Evolutionary conservation across 208 protist genomes (phyloP), one percentile per base, ranked within the genome.

Genomic region (Blechomonas ayalai): DNA sequence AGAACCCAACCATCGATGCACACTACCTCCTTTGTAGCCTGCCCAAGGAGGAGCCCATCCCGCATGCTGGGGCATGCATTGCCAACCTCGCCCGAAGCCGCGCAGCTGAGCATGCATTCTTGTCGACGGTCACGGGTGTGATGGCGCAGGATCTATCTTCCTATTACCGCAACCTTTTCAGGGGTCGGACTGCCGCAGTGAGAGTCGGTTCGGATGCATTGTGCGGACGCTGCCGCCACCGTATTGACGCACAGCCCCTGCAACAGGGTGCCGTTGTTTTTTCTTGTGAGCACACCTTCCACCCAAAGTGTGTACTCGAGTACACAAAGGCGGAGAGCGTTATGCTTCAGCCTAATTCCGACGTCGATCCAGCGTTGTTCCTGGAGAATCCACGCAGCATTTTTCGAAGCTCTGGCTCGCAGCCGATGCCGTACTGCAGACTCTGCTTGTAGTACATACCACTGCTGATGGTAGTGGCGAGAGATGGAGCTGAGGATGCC

Each of bases 241-340:
- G 38, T 22, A 7, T 31, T 3, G 18, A n/a, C 8, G 45, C 32
- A 33, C 6, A 18, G 45, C 31, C 47, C 9, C 60, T 27, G 25
- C 25, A 28, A 5, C 39, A 8, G 8, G 59, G 50, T 43, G 34
- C 67, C 41, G 55, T 80, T 1, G 52, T 72, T 13, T 90, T 90
- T 61, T 38, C 42, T 4, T 90, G 81, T 31, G 57, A 53, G 23
- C 81, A 90, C 44, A 40, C 53, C 8, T 85, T 77, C 49, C 81
- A 90, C 52, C 54, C 63, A 0, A 33, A 20, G 15, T 90, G 81
- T 46, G 60, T 88, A 9, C 29, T 78, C 36, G 50, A 53, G 34
- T 81, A 64, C 42, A 19, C 81, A 20, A 24, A 43, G 13, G 50
- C 37, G 4, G 57, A 59, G 26, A 47, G 55, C 10, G 37, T 38